phyloP scores from a whole-genome alignment of 805 yeast genomes.

The Schwanniomyces occidentalis region DNA sequence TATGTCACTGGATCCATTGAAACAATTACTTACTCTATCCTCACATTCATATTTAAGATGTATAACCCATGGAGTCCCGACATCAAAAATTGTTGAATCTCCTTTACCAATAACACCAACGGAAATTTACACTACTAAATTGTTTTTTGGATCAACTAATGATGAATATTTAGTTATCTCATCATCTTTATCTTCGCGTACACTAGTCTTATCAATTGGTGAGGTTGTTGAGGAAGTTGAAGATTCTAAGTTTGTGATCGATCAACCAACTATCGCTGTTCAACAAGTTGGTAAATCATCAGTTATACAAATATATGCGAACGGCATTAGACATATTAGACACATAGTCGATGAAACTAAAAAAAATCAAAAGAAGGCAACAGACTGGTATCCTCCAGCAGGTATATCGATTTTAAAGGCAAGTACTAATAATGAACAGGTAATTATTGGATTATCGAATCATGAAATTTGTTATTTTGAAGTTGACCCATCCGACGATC shows the following conservation, averaged over 20 bases:
- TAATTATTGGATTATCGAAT: slow-evolving; percentile 70
- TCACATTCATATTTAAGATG: slow-evolving; percentile 49
- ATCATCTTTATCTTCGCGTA: slow-evolving; percentile 53
- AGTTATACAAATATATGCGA: slow-evolving; percentile 68
- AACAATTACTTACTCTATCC: slow-evolving; percentile 27
- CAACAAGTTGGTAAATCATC: slow-evolving; percentile 65
- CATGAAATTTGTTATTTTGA: slow-evolving; percentile 83
- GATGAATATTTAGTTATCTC: slow-evolving; percentile 70
- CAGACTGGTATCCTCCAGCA: slow-evolving; percentile 82
- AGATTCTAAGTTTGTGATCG: slow-evolving; percentile 58
- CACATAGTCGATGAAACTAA: slow-evolving; percentile 16
- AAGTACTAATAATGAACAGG: slow-evolving; percentile 64
- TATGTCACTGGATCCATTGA: slow-evolving; percentile 14
- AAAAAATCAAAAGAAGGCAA: slow-evolving; percentile 29
- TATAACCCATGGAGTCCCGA: slow-evolving; percentile 58
- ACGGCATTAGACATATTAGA: slow-evolving; percentile 62
- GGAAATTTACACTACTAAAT: slow-evolving; percentile 63
- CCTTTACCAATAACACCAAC: slow-evolving; percentile 68
- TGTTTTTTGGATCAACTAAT: slow-evolving; percentile 40
- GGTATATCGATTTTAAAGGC: slow-evolving; percentile 66
- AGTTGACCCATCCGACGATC: slow-evolving; percentile 55
- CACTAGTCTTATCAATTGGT: slow-evolving; percentile 74
- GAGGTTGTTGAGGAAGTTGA: slow-evolving; percentile 76
- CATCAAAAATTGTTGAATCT: slow-evolving; percentile 66
- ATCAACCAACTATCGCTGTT: slow-evolving; percentile 64